Base-by-base conservation (phyloP, 2,329 filamentous ascomycete species). In the Paracoccidioides brasiliensis region DNA sequence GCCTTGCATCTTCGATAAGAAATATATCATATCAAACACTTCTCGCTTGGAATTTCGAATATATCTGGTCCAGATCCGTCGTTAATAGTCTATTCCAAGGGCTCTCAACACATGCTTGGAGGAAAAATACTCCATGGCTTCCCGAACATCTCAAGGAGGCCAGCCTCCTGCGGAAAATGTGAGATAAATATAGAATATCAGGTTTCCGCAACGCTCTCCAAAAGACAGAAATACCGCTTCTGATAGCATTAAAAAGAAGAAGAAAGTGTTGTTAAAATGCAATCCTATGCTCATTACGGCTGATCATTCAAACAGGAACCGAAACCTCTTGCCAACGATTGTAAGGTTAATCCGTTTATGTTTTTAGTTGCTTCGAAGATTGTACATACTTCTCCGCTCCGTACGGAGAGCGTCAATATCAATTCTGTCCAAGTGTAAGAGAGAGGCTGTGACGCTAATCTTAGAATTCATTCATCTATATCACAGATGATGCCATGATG, bases 401-500 rank as follows among this genome's bases (percentile, higher is more conserved):
- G 22, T 45, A 15, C 5, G 5, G 43, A 45, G 43, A 45, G 12
- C 43, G 28, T 30, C 6, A 30, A 46, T 12, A 5, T 6, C 10
- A 5, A 45, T 45, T 22, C 15, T 9, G 32, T 8, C 30, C n/a
- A 37, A n/a, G 43, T 15, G n/a, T 35, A 30, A 15, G 35, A 32
- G 4, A 49, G 33, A 38, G 15, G 22, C 35, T 6, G 3, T 15
- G 14, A 9, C 5, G 22, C 7, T 35, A 44, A n/a, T n/a, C 12
- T 8, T 44, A 7, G 22, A 32, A 30, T 32, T 33, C 14, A 28
- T 37, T 3, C 6, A 4, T 44, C 14, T 10, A 48, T 5, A 10
- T 46, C 12, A 33, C 64, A 90, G 86, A 82, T 72, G 87, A 94
- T 62, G 86, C 87, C 52, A 95, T 97, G 81, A 86, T 86, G 75